A percentile compares a stretch with the other conserved stretches of the same genome.
Evolutionary conservation across 148 eudicot genomes (phyloP).

Genomic region (Cornus controversa): DNA sequence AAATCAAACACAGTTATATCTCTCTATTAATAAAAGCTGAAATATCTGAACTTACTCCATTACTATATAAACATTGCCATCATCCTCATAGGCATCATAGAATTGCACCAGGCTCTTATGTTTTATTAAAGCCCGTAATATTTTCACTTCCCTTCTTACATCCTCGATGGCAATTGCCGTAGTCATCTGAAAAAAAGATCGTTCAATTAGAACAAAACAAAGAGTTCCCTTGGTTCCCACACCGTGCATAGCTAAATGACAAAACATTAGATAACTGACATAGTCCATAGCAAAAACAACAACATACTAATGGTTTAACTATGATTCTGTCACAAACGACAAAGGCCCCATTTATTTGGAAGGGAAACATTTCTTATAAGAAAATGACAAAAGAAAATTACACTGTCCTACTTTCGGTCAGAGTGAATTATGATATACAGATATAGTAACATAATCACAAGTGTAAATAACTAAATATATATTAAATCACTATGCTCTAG

Average conservation of each 20-base stretch:
- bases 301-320: background rate
- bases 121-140: conserved; percentile 75
- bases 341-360: background rate
- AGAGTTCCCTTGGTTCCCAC: conserved; percentile 9
- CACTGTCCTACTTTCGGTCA: background rate
- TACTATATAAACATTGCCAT: conserved; percentile 76
- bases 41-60: conserved; percentile 72
- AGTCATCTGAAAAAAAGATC: conserved; percentile 64
- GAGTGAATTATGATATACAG: background rate
- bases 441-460: background rate
- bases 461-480: background rate
- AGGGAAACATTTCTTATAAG: background rate
- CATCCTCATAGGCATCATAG: conserved; percentile 87
- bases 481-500: background rate
- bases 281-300: background rate
- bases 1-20: conserved; percentile 2
- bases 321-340: background rate
- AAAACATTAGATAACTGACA: background rate
- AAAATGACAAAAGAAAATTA: conserved; percentile 9
- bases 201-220: conserved; percentile 14
- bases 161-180: conserved; percentile 92
- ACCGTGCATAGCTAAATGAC: background rate
- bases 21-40: background rate
- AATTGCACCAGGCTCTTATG: conserved; percentile 82
- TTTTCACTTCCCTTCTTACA: conserved; percentile 86